phyloP scores from a whole-genome alignment of 208 protist species.

The Trichomonas tenax region DNA sequence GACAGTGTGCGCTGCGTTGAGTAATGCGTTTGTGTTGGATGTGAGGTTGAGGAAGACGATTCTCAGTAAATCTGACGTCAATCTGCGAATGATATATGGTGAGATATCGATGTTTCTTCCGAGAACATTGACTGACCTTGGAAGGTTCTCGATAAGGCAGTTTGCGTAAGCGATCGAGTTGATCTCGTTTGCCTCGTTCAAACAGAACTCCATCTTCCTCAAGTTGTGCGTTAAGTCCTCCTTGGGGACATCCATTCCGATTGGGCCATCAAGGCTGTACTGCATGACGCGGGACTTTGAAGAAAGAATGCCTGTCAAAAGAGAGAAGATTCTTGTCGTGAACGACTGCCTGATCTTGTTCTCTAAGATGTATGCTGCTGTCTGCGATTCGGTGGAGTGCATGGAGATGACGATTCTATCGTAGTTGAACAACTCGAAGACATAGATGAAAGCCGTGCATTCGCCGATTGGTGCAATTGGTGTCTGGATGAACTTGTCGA shows the following conservation, averaged over 20 bases:
- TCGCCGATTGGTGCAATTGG: background rate
- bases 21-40: background rate
- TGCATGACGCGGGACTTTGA: background rate
- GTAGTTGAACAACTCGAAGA: background rate
- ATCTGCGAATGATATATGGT: background rate
- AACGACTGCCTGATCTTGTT: background rate
- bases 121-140: background rate
- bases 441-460: background rate
- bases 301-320: background rate
- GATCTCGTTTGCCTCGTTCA: background rate
- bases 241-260: background rate
- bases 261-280: background rate
- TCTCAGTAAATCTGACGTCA: background rate
- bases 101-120: background rate
- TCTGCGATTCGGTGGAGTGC: background rate
- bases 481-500: background rate
- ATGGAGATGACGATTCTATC: background rate
- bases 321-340: background rate
- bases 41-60: background rate
- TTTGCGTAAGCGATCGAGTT: background rate
- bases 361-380: background rate
- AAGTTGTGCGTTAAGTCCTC: background rate
- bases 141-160: background rate
- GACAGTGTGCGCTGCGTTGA: background rate
- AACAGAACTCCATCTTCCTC: background rate